Percentiles rank a stretch among this genome's conserved stretches.
Conservation (phyloP, 257 asterid genomes). For the Solanum sitiens region DNA sequence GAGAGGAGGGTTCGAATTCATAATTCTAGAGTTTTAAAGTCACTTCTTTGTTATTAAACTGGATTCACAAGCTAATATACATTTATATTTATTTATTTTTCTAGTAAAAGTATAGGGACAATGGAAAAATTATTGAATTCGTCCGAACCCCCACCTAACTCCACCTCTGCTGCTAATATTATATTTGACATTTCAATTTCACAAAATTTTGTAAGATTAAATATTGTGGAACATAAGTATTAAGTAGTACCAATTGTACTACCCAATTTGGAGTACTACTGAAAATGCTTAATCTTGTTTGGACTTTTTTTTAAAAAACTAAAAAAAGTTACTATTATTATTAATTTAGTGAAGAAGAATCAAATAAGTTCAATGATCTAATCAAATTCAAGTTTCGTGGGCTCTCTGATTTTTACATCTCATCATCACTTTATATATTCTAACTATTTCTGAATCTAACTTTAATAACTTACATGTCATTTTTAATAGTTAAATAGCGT, state of each 20-base stretch:
- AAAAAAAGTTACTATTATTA: neutral
- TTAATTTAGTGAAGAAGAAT: neutral
- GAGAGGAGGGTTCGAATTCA: no score
- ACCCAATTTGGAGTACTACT: neutral
- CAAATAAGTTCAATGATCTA: neutral
- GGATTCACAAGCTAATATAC: no score
- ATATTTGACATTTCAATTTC: neutral
- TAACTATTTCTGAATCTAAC: neutral
- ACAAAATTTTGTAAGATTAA: neutral
- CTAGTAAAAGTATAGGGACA: no score
- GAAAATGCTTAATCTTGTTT: neutral
- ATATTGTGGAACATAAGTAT: neutral
- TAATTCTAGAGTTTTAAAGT: accelerated
- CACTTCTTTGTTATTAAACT: no score
- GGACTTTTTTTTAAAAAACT: neutral
- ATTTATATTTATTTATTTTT: no score
- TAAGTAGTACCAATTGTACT: neutral
- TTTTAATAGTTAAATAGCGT: accelerated
- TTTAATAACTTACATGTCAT: accelerated
- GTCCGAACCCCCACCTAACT: no score
- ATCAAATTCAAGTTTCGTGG: neutral
- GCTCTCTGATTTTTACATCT: neutral
- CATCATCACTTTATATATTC: neutral
- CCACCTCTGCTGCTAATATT: neutral
- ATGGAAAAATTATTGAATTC: no score